These are phyloP conservation scores for Tetrapisispora namnaoensis DNA, from an alignment of 805 yeast species.

Conservation along the genomic window DNA sequence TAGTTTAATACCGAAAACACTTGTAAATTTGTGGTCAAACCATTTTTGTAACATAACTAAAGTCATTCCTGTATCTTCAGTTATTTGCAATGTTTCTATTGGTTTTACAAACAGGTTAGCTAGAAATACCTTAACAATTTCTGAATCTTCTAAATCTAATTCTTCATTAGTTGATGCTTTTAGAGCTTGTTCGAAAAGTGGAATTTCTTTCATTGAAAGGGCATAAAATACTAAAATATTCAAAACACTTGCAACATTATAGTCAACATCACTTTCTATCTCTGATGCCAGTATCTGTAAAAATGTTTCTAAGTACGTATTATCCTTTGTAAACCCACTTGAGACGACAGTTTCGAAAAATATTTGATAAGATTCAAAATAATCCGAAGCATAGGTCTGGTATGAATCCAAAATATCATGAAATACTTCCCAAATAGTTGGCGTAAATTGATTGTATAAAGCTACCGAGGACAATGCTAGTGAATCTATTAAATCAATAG, in stretches of 20 bases:
- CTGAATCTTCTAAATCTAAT: conserved; percentile 31
- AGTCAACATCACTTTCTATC: conserved; percentile 29
- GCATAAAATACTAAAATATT: conserved; percentile 26
- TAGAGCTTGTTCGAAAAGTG: conserved; percentile 20
- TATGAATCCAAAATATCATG: conserved; percentile 42
- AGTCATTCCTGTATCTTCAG: conserved; percentile 40
- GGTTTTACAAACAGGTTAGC: conserved; percentile 59
- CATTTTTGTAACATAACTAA: conserved; percentile 48
- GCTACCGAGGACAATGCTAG: conserved; percentile 40
- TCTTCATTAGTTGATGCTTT: conserved; percentile 27
- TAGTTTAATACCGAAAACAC: conserved; percentile 73
- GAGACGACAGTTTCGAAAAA: conserved; percentile 46
- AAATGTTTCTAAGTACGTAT: conserved; percentile 21
- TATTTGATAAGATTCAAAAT: conserved; percentile 46
- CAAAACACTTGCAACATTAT: conserved; percentile 31
- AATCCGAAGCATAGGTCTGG: conserved; percentile 51
- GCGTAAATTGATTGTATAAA: conserved; percentile 37
- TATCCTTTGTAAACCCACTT: conserved; percentile 38
- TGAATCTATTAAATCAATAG: conserved; percentile 54
- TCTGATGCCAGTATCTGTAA: conserved; percentile 21
- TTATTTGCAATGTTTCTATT: conserved; percentile 38
- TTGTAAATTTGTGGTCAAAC: conserved; percentile 48
- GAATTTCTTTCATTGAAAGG: conserved; percentile 26
- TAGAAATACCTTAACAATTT: conserved; percentile 49
- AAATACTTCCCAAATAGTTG: conserved; percentile 44